Base-by-base conservation (phyloP, 2,329 filamentous ascomycete species). In the Fonsecaea pedrosoi region DNA sequence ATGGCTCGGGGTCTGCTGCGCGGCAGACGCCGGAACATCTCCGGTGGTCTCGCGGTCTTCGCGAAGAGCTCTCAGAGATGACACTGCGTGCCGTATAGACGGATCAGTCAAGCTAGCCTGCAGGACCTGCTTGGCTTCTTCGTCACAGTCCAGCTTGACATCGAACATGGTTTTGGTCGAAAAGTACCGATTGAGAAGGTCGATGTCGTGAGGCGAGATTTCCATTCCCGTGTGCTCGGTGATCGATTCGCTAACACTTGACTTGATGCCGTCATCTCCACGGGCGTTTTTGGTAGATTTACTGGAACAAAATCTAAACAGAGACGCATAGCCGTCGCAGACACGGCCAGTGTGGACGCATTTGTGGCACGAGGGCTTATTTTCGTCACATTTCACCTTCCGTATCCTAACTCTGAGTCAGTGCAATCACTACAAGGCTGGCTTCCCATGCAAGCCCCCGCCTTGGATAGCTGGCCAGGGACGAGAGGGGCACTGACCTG, bases 251-350 rank as follows among this genome's bases (percentile, higher is more conserved):
- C 55, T 53, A 71, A 65, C 59, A 25, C 45, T 60, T 70, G 66
- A 70, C 60, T 75, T 60, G 54, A 34, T 34, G 13, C 53, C 38
- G 60, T 61, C 54, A 2, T 25, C 25, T 54, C 38, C 54, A 64
- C 71, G 64, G 69, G 58, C 59, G 66, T 34, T 71, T 38, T 70
- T 72, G 45, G 64, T 61, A 60, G 70, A 18, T 65, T 74, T 70
- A 56, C 65, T 73, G 55, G 70, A 60, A 50, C 76, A 70, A 38
- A 72, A 3, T 69, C 74, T 75, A 54, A 82, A 81, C 4, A 76
- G 74, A 45, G 78, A 80, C 68, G 78, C 76, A 65, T 82, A 82
- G 62, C 80, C 80, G 56, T 82, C 80, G 54, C 80, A 82, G 54
- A 73, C 78, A 34, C 80, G 80, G 34, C 79, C 79, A 40, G 79